Evolutionary conservation across 495 filamentous ascomycete species (phyloP), one percentile per base, ranked within the genome.

Genomic region (Podospora tetraspora): DNA sequence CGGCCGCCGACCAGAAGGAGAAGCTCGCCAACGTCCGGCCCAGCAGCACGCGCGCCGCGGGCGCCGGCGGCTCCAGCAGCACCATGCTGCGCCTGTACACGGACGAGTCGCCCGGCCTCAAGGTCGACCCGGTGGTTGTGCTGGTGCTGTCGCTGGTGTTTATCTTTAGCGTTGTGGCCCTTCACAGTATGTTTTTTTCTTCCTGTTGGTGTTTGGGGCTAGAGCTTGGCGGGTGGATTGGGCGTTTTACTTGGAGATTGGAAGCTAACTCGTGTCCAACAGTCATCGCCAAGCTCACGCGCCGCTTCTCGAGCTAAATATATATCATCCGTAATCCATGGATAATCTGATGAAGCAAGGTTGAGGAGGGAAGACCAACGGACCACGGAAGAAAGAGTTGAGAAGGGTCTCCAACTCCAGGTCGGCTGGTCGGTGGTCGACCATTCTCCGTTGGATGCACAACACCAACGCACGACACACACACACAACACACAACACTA

Each of bases 11-110:
- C 79, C 90, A 96, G 82, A 95, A 95, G 79, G 94, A 97, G 76
- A 92, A 93, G 80, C 86, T 92, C 66, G 93, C 93, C 70, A 99
- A 96, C 89, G 89, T 85, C 62, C 83, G 95, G 62, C 95, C 95
- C 29, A 90, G 88, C 78, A 94, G 91, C 78, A 99, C 95, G 65
- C 86, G 96, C 69, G 89, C 94, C 34, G 95, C 95, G 19, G 95
- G 96, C 69, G 95, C 96, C 11, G 95, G 95, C 68, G 95, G 95
- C 67, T 97, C 93, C 72, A 95, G 90, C 78, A 95, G 92, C 79
- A 99, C 95, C 59, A 99, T 99, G 95, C 87, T 99, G 79, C 92
- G 94, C 89, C 90, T 99, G n/a, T 99, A 99, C 86, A 99, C 95
- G 56, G 95, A 99, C 76, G 95, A 99, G 85, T 92, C 89, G 70